These are phyloP conservation scores for Brassica carinata DNA, from an alignment of 345 rosid species.

Conservation along the genomic window DNA sequence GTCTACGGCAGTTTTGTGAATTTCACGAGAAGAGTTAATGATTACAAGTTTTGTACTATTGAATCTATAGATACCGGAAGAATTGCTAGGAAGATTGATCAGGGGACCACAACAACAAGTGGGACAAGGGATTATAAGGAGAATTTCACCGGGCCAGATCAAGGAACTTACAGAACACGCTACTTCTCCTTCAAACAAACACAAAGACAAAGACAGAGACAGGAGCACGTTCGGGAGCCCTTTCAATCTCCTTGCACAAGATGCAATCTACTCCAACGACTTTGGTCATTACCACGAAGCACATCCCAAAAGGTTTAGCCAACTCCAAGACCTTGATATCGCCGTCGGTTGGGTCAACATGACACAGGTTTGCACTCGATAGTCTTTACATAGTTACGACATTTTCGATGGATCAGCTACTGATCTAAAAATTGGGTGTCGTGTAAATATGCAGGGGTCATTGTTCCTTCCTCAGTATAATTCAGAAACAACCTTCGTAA, in stretches of 20 bases:
- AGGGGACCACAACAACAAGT: constrained; percentile 37
- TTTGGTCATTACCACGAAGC: constrained; percentile 53
- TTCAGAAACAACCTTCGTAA: constrained; percentile 39
- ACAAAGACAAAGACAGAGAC: constrained; percentile 18
- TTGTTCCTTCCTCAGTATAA: constrained; percentile 55
- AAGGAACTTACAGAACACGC: constrained; percentile 36
- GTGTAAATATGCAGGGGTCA: constrained; percentile 37
- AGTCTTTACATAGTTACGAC: not conserved
- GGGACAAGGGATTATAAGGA: constrained; percentile 34
- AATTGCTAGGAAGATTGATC: constrained; percentile 42
- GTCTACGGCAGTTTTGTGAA: not conserved
- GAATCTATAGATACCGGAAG: constrained; percentile 45
- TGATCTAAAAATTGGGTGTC: not conserved
- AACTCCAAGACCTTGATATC: constrained; percentile 44
- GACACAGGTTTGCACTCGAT: constrained; percentile 38
- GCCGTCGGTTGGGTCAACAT: constrained; percentile 39
- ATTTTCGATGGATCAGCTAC: not conserved
- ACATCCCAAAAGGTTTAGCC: constrained; percentile 37
- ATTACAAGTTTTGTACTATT: not conserved
- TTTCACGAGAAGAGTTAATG: not conserved
- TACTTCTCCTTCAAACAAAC: constrained; percentile 31
- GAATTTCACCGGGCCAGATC: constrained; percentile 39
- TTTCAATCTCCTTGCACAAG: constrained; percentile 37
- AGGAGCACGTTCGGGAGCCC: constrained; percentile 23
- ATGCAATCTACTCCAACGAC: constrained; percentile 48